These are phyloP conservation scores for Glomus cerebriforme DNA, from an alignment of 192 early-diverging fungal genomes.

Conservation along the genomic window DNA sequence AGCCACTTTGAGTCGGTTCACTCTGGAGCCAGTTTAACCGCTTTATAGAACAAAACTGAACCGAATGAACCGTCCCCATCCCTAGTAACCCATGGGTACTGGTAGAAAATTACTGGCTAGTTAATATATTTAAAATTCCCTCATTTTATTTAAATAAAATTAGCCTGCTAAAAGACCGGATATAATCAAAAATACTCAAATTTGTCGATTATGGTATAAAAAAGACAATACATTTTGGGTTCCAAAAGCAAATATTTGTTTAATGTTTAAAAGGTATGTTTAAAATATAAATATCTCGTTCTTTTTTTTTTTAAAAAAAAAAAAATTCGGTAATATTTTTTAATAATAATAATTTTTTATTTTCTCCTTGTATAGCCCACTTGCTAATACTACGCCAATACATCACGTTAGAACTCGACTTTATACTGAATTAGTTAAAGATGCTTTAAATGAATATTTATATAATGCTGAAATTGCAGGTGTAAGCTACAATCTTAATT, in stretches of 20 bases:
- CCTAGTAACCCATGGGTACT: no score
- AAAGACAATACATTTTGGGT: constrained; percentile 92
- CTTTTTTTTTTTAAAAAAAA: neutral
- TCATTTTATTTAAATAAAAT: neutral
- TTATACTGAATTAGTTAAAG: constrained; percentile 78
- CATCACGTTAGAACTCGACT: constrained; percentile 70
- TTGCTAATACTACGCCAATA: constrained; percentile 75
- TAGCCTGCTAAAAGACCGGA: constrained; percentile 41
- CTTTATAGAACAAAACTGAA: no score
- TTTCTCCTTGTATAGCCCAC: constrained; percentile 51
- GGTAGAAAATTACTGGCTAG: no score
- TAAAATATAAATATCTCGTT: no score
- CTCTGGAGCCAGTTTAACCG: no score
- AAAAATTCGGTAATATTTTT: no score
- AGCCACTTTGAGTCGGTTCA: no score
- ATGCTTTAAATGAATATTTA: constrained; percentile 81
- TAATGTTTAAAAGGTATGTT: constrained; percentile 50
- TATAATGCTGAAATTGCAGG: constrained; percentile 93
- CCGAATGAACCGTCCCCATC: no score
- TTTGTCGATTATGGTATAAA: constrained; percentile 86
- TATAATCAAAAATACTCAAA: constrained; percentile 59
- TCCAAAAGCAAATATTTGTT: constrained; percentile 82
- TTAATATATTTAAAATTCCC: no score
- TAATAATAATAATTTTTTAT: neutral
- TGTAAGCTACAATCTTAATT: constrained; percentile 73